Base-by-base conservation (phyloP, 768 basidiomycete species). In the Phlebiopsis gigantea region DNA sequence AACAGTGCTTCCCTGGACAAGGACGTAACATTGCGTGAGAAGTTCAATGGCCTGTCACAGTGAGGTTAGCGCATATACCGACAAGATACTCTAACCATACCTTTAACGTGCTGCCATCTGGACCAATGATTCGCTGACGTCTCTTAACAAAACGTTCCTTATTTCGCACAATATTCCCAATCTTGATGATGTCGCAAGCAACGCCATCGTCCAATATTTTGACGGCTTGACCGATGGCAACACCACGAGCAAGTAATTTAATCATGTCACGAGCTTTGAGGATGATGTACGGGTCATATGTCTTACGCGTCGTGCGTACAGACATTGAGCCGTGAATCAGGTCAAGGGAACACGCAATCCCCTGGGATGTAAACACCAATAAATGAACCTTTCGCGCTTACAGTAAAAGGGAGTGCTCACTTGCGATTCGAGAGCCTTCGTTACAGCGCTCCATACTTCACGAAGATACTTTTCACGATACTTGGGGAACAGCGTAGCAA, bases 121-220 rank as follows among this genome's bases (percentile, higher is more conserved):
- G 97, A 0, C 97, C 97, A 63, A 99, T 93, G 53, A 99, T 95
- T 58, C 97, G 80, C 72, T 98, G 96, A 61, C 97, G 76, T 61
- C 97, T 75, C 73, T 98, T 98, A 60, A 97, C 95, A 65, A 96
- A 98, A 29, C 96, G 77, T 60, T 98, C 97, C 70, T 96, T 98
- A 71, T 98, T 98, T 63, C 93, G 77, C 17, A 98, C 90, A 52
- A 96, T 69, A 64, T 81, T 95, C 15, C 97, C 96, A 59, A 98
- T 98, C 73, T 98, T 98, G 69, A 99, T 98, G 61, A 99, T 95
- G 70, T 99, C 97, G 70, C 93, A 97, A 2, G 93, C 90, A 21
- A 89, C 78, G 46, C 80, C 80, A 69, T 99, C 97, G 57, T 97
- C 87, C 54, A 99, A 73, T 44, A 98, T 85, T 69, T 94, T 94